Conservation (phyloP, 306 rosid genomes). For the Lathyrus aphaca region DNA sequence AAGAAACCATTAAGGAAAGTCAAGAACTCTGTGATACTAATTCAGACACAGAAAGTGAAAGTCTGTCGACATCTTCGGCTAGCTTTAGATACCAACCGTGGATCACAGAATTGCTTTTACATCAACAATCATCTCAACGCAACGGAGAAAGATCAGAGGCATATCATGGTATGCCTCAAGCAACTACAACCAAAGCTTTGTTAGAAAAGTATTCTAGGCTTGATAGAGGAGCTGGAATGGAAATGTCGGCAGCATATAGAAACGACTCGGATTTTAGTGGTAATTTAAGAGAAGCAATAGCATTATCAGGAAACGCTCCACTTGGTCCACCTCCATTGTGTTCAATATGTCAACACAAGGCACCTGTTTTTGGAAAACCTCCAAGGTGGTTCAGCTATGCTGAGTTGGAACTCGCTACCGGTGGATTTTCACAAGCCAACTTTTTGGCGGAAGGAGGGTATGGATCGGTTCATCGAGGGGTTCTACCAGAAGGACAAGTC, state of each 20-base stretch:
- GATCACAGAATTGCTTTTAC: constrained; percentile 70
- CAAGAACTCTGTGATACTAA: constrained; percentile 64
- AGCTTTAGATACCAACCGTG: constrained; percentile 91
- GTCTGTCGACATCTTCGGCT: constrained; percentile 66
- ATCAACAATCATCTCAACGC: constrained; percentile 55
- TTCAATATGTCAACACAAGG: constrained; percentile 98
- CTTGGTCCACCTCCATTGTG: constrained; percentile 96
- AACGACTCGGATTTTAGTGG: constrained; percentile 69
- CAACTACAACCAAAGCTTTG: constrained; percentile 63
- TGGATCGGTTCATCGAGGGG: constrained; percentile 97
- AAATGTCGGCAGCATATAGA: constrained; percentile 56
- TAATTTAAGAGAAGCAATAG: constrained; percentile 83
- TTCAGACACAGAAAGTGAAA: constrained; percentile 87
- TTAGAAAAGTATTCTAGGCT: constrained; percentile 63
- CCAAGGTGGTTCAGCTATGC: constrained; percentile 94
- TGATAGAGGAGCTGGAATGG: constrained; percentile 70
- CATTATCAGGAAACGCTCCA: constrained; percentile 82
- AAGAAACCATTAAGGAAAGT: constrained; percentile 62
- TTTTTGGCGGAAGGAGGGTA: constrained; percentile 99
- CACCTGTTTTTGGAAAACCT: constrained; percentile 97
- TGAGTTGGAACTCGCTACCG: constrained; percentile 92
- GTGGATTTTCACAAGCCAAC: constrained; percentile 94
- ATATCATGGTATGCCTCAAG: constrained; percentile 52
- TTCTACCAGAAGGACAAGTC: constrained; percentile 93
- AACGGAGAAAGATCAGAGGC: constrained; percentile 56